phyloP scores from a whole-genome alignment of 371 early-diverging fungal species.

The Mycotypha africana region DNA sequence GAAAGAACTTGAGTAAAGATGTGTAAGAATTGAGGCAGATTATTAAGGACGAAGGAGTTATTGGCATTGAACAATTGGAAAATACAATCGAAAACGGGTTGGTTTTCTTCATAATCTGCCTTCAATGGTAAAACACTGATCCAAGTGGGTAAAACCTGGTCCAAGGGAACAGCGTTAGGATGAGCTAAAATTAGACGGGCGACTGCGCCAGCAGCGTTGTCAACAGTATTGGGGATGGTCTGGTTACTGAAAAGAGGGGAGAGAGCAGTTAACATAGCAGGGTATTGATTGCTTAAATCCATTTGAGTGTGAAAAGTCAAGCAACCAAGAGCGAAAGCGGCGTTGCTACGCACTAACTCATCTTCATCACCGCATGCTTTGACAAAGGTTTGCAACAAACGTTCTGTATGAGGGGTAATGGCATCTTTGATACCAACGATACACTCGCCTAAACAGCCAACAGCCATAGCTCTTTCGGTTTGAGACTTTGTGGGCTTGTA shows the following conservation, averaged over 20 bases:
- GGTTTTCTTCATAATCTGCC: constrained; percentile 78
- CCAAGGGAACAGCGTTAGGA: constrained; percentile 69
- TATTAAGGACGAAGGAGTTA: constrained; percentile 43
- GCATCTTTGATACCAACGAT: constrained; percentile 67
- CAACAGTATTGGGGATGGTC: constrained; percentile 62
- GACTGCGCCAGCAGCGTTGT: constrained; percentile 90
- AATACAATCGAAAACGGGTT: constrained; percentile 71
- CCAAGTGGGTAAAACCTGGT: constrained; percentile 69
- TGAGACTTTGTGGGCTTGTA: constrained; percentile 68
- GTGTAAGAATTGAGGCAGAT: constrained; percentile 34
- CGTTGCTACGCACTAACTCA: constrained; percentile 81
- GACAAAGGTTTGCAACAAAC: constrained; percentile 57
- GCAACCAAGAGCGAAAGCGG: constrained; percentile 79
- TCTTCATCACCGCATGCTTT: constrained; percentile 72
- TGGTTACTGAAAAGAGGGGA: constrained; percentile 68
- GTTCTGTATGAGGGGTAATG: constrained; percentile 75
- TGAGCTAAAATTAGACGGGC: constrained; percentile 71
- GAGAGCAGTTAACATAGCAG: constrained; percentile 62
- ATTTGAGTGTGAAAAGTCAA: constrained; percentile 63
- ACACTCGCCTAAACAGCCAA: constrained; percentile 84
- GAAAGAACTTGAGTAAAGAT: constrained; percentile 42
- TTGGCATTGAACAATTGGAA: constrained; percentile 57
- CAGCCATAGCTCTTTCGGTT: constrained; percentile 84
- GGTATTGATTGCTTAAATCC: constrained; percentile 70
- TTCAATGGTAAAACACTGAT: constrained; percentile 69